Evolutionary conservation across 2,329 filamentous ascomycete genomes (phyloP).

Genomic region (Alternaria sp.): DNA sequence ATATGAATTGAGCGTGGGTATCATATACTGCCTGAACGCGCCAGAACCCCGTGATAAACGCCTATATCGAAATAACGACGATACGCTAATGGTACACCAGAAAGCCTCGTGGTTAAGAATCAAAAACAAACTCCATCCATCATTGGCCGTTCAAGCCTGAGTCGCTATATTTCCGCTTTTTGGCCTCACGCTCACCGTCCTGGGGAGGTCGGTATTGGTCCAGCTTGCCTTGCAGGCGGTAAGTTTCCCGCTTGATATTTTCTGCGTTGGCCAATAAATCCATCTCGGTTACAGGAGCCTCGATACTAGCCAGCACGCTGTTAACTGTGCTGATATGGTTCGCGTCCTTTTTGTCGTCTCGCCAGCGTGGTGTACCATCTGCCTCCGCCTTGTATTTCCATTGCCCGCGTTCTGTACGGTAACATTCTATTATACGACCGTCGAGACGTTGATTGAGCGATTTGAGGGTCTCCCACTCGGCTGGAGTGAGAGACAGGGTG

Average conservation of each 20-base stretch:
- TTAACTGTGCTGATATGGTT: slow-evolving; percentile 87
- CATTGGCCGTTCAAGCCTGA: slow-evolving; percentile 11
- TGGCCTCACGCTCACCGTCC: slow-evolving; percentile 37
- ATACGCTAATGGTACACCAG: neutral
- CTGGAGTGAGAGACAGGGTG: slow-evolving; percentile 71
- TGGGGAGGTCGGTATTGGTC: slow-evolving; percentile 27
- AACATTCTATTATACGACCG: slow-evolving; percentile 89
- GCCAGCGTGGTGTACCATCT: slow-evolving; percentile 73
- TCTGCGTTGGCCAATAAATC: slow-evolving; percentile 77
- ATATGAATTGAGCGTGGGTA: slow-evolving; percentile 1
- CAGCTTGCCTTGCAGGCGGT: slow-evolving; percentile 63
- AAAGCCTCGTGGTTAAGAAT: neutral
- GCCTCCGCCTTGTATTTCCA: slow-evolving; percentile 76
- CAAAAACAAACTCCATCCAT: neutral
- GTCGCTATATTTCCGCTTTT: slow-evolving; percentile 46
- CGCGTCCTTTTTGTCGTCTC: slow-evolving; percentile 90
- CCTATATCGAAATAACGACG: neutral
- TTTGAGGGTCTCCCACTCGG: slow-evolving; percentile 88
- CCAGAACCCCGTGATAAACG: neutral
- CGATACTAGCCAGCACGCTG: slow-evolving; percentile 89
- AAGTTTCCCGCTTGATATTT: slow-evolving; percentile 83
- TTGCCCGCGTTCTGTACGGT: slow-evolving; percentile 74
- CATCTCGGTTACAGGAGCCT: slow-evolving; percentile 82
- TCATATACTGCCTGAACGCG: neutral
- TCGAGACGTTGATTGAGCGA: slow-evolving; percentile 77